Evolutionary conservation across 2,329 filamentous ascomycete species (phyloP).

Genomic region (Claviceps sorghi): DNA sequence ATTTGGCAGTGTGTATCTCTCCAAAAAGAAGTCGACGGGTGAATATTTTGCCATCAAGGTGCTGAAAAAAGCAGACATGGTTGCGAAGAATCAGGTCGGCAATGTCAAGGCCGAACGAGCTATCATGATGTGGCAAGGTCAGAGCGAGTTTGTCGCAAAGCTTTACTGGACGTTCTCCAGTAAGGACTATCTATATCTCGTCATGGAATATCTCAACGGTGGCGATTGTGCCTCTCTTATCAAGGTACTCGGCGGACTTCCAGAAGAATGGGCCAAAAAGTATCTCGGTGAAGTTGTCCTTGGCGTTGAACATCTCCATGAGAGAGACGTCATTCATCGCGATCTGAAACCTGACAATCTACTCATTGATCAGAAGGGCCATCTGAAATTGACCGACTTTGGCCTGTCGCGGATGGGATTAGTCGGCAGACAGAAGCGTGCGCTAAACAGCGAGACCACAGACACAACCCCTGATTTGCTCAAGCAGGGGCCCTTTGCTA

Average conservation of each 20-base stretch:
- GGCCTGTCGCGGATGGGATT: constrained; percentile 94
- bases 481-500: constrained; percentile 80
- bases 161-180: constrained; percentile 99
- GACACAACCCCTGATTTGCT: constrained; percentile 87
- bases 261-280: constrained; percentile 96
- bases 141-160: constrained; percentile 97
- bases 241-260: constrained; percentile 79
- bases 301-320: constrained; percentile 93
- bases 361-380: constrained; percentile 89
- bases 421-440: constrained; percentile 89
- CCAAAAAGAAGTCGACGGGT: constrained; percentile 96
- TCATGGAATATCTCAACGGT: constrained; percentile 98
- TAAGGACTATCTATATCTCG: constrained; percentile 95
- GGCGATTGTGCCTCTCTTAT: constrained; percentile 94
- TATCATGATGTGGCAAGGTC: constrained; percentile 99
- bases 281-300: constrained; percentile 92
- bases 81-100: constrained; percentile 97
- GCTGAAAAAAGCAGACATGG: constrained; percentile 98
- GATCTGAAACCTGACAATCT: constrained; percentile 96
- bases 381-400: constrained; percentile 95
- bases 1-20: constrained; percentile 93
- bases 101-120: constrained; percentile 97
- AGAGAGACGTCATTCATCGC: constrained; percentile 86
- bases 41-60: constrained; percentile 99
- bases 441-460: constrained; percentile 58